A percentile compares a stretch with the other conserved stretches of the same genome.
These are phyloP conservation scores for Cutaneotrichosporon arboriforme DNA, from an alignment of 1,284 basidiomycete genomes.

Conservation along the genomic window DNA sequence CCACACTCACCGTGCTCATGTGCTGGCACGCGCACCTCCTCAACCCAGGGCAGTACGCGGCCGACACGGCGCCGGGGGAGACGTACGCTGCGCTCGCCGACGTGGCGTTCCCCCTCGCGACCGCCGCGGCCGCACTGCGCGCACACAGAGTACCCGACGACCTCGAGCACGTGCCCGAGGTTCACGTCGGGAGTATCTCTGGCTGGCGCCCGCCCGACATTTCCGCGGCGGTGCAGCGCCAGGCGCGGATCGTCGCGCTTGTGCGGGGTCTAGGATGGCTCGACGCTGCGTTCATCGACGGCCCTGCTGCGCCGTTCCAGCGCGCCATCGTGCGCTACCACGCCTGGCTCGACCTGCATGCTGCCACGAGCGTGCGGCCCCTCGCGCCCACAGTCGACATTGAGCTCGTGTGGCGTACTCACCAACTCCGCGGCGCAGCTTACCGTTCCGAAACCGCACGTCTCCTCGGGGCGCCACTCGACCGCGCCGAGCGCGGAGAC, in stretches of 20 bases:
- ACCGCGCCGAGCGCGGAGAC: slow-evolving; percentile 17
- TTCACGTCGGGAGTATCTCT: slow-evolving; percentile 7
- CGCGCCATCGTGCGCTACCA: slow-evolving; percentile 37
- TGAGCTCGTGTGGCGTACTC: slow-evolving; percentile 46
- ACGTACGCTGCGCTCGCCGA: slow-evolving; percentile 17
- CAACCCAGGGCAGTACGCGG: slow-evolving; percentile 26
- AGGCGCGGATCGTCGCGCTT: slow-evolving; percentile 26
- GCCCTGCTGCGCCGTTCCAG: slow-evolving; percentile 22
- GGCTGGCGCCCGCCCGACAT: slow-evolving; percentile 28
- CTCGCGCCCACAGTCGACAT: slow-evolving; percentile 36
- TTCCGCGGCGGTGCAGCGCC: slow-evolving; percentile 30
- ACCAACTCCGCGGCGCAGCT: slow-evolving; percentile 32
- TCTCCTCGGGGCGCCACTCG: slow-evolving; percentile 21
- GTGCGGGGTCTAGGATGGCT: slow-evolving; percentile 33
- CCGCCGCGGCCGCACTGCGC: slow-evolving; percentile 9
- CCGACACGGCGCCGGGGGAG: slow-evolving; percentile 16
- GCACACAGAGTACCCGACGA: slow-evolving; percentile 2
- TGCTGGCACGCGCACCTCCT: slow-evolving; percentile 39
- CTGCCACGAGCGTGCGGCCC: slow-evolving; percentile 14
- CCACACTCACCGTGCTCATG: slow-evolving; percentile 29
- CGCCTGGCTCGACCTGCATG: slow-evolving; percentile 38
- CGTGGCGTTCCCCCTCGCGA: slow-evolving; percentile 18
- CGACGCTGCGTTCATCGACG: slow-evolving; percentile 9
- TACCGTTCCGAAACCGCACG: slow-evolving; percentile 29
- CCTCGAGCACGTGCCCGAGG: slow-evolving; percentile 4